Evolutionary conservation across 139 green algal species (phyloP), one percentile per base, ranked within the genome.

Genomic region (Chlamydomonas eustigma): DNA sequence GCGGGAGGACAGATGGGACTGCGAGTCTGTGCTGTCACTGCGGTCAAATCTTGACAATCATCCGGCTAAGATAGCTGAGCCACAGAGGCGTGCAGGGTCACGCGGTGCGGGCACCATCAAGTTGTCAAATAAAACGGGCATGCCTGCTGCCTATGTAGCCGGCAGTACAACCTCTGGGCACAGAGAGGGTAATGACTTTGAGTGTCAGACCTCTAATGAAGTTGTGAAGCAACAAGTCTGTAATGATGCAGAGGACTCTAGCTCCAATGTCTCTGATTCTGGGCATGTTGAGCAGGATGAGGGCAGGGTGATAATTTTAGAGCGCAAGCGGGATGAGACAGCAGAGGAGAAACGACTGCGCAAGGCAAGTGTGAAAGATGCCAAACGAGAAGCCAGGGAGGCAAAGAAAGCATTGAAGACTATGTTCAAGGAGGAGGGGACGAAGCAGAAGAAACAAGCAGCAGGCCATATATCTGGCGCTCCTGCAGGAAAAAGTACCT

Each of bases 31-130:
- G 24, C 82, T 97, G 36, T 93, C 85, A 2, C 78, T 93, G 51
- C 79, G 85, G 1, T 92, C 86, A 36, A 98, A 94, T 82, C 66
- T 94, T 51, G 86, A 93, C 76, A 93, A 95, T 79, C 90, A 97
- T 44, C 94, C 94, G 0, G 88, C 67, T 2, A 75, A 68, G 37
- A 95, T 98, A 38, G 76, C 73, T 1, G 84, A 87, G 66, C 50
- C 65, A 37, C 64, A 76, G 74, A 58, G 67, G 5, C 66, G 81
- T 37, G 69, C 50, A 0, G 79, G 83, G 8, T 73, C 39, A n/a
- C 31, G 34, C 2, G 74, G 72, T 0, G 79, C 71, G 22, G 75
- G 64, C 18, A 8, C 74, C 1, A 89, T 92, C 39, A 80, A 77
- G 64, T 64, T 91, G 1, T 87, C 81, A 4, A 64, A 66, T 22